Evolutionary conservation across 768 basidiomycete genomes (phyloP).

Genomic region (Leucocoprinus birnbaumii): DNA sequence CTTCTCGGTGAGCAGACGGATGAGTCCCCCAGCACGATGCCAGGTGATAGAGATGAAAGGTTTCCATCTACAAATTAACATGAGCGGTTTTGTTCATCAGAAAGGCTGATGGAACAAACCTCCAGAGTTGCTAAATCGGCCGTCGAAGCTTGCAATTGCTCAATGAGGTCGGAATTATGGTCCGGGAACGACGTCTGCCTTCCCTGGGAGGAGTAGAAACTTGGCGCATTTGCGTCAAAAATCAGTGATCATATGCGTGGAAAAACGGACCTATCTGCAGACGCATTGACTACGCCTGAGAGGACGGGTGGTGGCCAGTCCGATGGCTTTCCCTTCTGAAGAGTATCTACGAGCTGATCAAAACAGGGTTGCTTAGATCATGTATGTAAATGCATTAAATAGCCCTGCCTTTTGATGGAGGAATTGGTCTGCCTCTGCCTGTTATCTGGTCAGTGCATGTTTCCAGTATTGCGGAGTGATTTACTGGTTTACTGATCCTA

Average conservation of each 20-base stretch:
- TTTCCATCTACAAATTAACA: conserved; percentile 65
- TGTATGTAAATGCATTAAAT: neutral
- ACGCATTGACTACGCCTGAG: conserved; percentile 61
- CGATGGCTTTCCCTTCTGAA: conserved; percentile 42
- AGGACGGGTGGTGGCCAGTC: conserved; percentile 35
- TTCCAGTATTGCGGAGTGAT: conserved; percentile 16
- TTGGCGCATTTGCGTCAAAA: conserved; percentile 25
- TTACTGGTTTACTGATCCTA: conserved; percentile 63
- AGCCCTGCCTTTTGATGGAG: conserved; percentile 48
- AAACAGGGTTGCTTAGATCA: conserved; percentile 12
- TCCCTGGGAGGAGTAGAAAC: conserved; percentile 87
- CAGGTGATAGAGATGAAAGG: conserved; percentile 78
- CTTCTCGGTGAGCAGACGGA: conserved; percentile 19
- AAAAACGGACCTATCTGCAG: conserved; percentile 66
- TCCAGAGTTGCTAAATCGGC: conserved; percentile 65
- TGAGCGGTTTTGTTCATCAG: conserved; percentile 3
- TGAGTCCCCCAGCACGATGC: conserved; percentile 63
- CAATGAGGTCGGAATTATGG: conserved; percentile 62
- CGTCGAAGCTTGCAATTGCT: conserved; percentile 46
- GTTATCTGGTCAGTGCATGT: conserved; percentile 7
- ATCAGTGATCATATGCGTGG: conserved; percentile 2
- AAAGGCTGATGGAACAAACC: conserved; percentile 33
- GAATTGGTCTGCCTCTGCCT: conserved; percentile 60
- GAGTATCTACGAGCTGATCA: conserved; percentile 42
- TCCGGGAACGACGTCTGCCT: conserved; percentile 80